A percentile compares a stretch with the other conserved stretches of the same genome.
Conservation (phyloP, 2,329 filamentous ascomycete genomes). For the Didymellaceae sp. region DNA sequence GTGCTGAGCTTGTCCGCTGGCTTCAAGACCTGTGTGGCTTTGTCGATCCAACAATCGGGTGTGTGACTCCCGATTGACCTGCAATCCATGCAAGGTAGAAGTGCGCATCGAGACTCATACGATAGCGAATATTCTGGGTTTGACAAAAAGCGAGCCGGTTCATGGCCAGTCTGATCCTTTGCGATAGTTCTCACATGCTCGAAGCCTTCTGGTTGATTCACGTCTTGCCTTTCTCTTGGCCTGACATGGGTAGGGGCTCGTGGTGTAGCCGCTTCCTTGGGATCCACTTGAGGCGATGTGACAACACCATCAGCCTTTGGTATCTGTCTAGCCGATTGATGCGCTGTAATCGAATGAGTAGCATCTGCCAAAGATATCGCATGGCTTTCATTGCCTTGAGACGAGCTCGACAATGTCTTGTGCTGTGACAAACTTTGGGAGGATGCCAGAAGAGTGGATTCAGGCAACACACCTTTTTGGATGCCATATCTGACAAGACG, state of each 20-base stretch:
- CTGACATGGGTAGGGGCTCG: no score
- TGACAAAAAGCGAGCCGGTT: not conserved
- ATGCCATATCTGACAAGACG: slow-evolving; percentile 1
- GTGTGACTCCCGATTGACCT: slow-evolving; percentile 1
- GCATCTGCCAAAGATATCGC: not conserved
- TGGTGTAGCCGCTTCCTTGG: no score
- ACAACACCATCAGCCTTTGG: no score
- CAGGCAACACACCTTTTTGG: not conserved
- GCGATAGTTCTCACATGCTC: no score
- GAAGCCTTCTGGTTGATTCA: no score
- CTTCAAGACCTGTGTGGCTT: not conserved
- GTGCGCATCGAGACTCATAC: not conserved
- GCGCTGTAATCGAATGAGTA: no score
- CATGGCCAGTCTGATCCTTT: not conserved
- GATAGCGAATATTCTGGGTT: not conserved
- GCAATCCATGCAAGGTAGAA: slow-evolving; percentile 38
- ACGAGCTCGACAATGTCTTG: rapidly evolving
- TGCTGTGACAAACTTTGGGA: no score
- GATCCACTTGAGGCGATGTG: no score
- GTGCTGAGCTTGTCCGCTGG: slow-evolving; percentile 19
- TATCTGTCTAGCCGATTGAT: no score
- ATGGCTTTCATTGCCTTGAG: not conserved
- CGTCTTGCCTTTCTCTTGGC: no score
- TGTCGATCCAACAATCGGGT: slow-evolving; percentile 1
- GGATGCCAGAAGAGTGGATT: not conserved